Conservation (phyloP, 345 rosid species). For the Eucalyptus guilfoylei region DNA sequence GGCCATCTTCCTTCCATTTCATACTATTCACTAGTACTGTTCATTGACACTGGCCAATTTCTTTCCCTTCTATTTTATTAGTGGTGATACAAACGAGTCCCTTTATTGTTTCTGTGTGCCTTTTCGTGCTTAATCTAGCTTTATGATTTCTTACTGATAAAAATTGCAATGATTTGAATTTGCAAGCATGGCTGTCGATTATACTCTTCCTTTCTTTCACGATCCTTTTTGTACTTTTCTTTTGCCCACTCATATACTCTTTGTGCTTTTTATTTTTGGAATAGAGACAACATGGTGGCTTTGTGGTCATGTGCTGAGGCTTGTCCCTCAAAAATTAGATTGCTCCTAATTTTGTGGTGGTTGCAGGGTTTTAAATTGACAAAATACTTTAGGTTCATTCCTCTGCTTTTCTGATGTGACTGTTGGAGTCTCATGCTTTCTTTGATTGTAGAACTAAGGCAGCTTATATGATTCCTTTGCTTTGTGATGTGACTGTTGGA, state of each 20-base stretch:
- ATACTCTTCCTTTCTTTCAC: neutral
- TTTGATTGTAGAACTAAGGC: neutral
- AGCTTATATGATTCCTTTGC: neutral
- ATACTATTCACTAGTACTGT: neutral
- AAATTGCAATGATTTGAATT: neutral
- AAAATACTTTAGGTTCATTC: neutral
- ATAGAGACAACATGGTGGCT: neutral
- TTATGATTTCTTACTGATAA: neutral
- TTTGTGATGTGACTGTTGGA: neutral
- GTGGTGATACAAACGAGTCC: neutral
- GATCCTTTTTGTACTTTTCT: neutral
- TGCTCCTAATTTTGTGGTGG: neutral
- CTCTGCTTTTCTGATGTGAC: neutral
- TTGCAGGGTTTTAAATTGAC: neutral
- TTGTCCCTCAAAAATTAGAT: neutral
- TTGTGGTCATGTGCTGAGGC: neutral
- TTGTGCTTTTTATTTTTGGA: neutral
- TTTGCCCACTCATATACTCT: neutral
- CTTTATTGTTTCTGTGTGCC: neutral
- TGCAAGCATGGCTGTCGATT: neutral
- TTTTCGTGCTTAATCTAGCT: neutral
- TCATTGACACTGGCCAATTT: neutral
- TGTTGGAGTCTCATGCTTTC: neutral
- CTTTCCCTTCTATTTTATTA: neutral
- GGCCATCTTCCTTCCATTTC: neutral